Evolutionary conservation across 108 stramenopile genomes (phyloP).

Genomic region (Cyclotella kingstonii): DNA sequence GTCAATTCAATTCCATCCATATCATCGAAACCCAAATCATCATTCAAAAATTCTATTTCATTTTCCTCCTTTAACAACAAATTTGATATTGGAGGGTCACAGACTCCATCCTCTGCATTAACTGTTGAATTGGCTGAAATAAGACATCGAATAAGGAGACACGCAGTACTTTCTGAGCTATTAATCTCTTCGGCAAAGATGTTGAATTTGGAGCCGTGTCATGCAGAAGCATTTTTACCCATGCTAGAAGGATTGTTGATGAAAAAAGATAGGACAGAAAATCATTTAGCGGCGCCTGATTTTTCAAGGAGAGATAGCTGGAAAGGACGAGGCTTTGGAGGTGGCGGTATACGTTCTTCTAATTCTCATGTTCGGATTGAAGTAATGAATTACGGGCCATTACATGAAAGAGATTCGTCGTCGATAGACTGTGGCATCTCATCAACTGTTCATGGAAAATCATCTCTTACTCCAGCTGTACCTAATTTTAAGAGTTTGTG

Average conservation of each 20-base stretch:
- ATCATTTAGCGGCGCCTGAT: neutral
- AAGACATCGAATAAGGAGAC: conserved; percentile 65
- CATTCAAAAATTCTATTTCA: conserved; percentile 19
- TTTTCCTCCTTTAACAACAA: conserved; percentile 26
- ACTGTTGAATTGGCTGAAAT: conserved; percentile 37
- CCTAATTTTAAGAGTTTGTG: neutral
- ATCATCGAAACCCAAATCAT: conserved; percentile 3
- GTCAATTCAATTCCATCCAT: neutral
- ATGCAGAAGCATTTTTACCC: conserved; percentile 71
- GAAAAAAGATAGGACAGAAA: conserved; percentile 15
- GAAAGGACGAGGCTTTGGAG: conserved; percentile 48
- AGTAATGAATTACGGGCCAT: no score
- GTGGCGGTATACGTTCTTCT: conserved; percentile 17
- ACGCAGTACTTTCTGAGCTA: conserved; percentile 59
- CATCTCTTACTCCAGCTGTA: conserved; percentile 3
- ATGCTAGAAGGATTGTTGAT: conserved; percentile 62
- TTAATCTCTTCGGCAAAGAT: conserved; percentile 61
- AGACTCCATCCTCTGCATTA: conserved; percentile 15
- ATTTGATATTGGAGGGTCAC: conserved; percentile 15
- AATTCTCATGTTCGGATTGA: neutral
- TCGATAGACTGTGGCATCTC: neutral
- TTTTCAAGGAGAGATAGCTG: conserved; percentile 19
- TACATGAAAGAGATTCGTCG: neutral
- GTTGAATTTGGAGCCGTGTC: conserved; percentile 58
- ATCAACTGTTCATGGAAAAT: neutral